These are phyloP conservation scores for Mortierella sp. DNA, from an alignment of 371 early-diverging fungal genomes.

Conservation along the genomic window DNA sequence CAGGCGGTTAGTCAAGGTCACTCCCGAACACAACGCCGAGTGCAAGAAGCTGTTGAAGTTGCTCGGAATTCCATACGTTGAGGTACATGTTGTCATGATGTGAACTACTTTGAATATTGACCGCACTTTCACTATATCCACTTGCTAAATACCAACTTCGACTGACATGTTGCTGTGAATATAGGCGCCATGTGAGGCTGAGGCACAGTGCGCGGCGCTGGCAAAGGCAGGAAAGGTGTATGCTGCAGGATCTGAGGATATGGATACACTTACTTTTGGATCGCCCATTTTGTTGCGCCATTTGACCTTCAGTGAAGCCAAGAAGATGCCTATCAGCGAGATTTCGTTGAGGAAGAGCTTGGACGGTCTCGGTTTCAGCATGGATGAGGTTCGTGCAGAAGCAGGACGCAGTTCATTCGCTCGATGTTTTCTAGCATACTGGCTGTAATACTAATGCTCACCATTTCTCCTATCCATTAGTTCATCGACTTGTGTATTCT, in stretches of 20 bases:
- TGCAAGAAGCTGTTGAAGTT: slow-evolving; percentile 91
- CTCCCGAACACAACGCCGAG: slow-evolving; percentile 96
- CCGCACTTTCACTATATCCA: neutral
- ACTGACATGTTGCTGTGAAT: neutral
- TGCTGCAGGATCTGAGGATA: slow-evolving; percentile 99
- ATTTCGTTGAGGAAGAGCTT: slow-evolving; percentile 89
- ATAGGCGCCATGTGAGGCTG: slow-evolving; percentile 99
- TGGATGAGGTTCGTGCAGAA: slow-evolving; percentile 72
- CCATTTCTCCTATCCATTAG: slow-evolving; percentile 58
- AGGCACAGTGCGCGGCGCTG: slow-evolving; percentile 99
- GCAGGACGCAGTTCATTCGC: neutral
- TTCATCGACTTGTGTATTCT: slow-evolving; percentile 99
- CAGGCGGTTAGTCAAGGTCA: slow-evolving; percentile 96
- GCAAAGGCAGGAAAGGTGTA: slow-evolving; percentile 90
- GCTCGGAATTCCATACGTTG: slow-evolving; percentile 99
- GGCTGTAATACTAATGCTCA: neutral
- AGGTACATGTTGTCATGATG: slow-evolving; percentile 54
- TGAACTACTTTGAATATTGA: neutral
- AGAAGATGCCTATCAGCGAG: slow-evolving; percentile 96
- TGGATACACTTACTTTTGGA: slow-evolving; percentile 99
- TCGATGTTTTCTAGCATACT: neutral
- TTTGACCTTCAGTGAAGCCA: slow-evolving; percentile 94
- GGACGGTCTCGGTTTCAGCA: slow-evolving; percentile 84
- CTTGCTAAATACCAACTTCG: neutral
- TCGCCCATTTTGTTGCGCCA: slow-evolving; percentile 95